These are phyloP conservation scores for Ambrosiella xylebori DNA, from an alignment of 2,329 filamentous ascomycete genomes.

Conservation along the genomic window DNA sequence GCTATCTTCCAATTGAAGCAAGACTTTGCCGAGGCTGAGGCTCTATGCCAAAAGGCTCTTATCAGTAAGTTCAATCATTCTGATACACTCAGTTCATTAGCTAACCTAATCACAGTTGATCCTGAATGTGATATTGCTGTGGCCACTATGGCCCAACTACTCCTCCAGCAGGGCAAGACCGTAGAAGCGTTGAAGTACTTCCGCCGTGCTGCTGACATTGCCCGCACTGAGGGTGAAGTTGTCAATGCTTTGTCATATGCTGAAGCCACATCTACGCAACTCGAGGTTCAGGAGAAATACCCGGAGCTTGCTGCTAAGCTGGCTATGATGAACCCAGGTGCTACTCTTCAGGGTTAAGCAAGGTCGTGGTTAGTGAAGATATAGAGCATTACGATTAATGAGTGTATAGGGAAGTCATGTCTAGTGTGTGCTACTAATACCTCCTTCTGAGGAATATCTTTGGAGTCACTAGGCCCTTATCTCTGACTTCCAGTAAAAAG, in stretches of 20 bases:
- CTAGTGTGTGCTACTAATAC: background rate
- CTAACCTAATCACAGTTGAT: constrained; percentile 46
- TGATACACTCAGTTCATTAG: background rate
- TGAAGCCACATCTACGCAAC: constrained; percentile 87
- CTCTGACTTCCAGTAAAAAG: background rate
- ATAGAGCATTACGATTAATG: background rate
- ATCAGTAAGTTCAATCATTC: constrained; percentile 54
- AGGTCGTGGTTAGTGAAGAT: background rate
- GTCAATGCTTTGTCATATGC: constrained; percentile 93
- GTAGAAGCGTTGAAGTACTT: constrained; percentile 92
- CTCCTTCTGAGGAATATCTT: background rate
- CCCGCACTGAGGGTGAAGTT: constrained; percentile 85
- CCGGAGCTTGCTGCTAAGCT: constrained; percentile 61
- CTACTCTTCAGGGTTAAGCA: background rate
- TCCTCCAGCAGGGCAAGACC: constrained; percentile 95
- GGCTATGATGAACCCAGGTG: constrained; percentile 13
- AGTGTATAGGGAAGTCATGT: background rate
- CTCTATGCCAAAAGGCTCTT: constrained; percentile 89
- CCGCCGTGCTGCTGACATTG: constrained; percentile 85
- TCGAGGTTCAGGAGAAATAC: constrained; percentile 80
- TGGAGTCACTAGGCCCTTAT: background rate
- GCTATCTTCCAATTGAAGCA: constrained; percentile 97
- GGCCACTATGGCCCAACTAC: constrained; percentile 92
- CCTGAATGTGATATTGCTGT: constrained; percentile 98
- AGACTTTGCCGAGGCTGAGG: constrained; percentile 86